Evolutionary conservation across 176 grass and related monocot genomes (phyloP), one percentile per base, ranked within the genome.

Genomic region (Oryza officinalis): DNA sequence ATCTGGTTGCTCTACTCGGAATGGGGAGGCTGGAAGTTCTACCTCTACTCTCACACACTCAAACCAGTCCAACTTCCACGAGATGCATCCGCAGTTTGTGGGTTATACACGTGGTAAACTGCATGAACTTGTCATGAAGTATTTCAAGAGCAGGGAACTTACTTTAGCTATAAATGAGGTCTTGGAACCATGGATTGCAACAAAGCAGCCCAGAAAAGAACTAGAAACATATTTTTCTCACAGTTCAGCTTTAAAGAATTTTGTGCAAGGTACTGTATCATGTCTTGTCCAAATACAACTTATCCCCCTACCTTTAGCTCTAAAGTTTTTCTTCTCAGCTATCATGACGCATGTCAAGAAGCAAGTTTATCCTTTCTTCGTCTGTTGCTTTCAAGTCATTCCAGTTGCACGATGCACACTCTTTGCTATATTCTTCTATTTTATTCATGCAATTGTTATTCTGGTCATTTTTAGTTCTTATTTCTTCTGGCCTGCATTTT

Each of bases 131-230:
- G 96, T 99, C 60, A 99, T 96, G 96, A 99, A 86, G 65, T 94
- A 92, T 81, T 99, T 93, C 89, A 99, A 99, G 89, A 99, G 84
- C 74, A 89, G 96, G 87, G 96, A 99, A 32, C 91, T 99, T 92
- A 85, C 96, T 71, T 92, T 89, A 83, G 88, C 93, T 85, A 96
- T 99, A 81, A 99, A 96, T 22, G 96, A 99, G 79, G 96, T 99
- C 35, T 94, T 99, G 87, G 96, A 96, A 89, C 96, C 96, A 88
- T 99, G 96, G 96, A 93, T 99, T 44, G 83, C 79, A 87, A 84
- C 87, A 86, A 99, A 94, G 88, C 96, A 99, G 66, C 93, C 89
- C 71, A 99, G 92, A 87, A 95, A 94, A 66, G 96, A 95, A 87
- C 86, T 93, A 59, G 96, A 95, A 74, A 89, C 87, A 79, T 88